These are phyloP conservation scores for Nicotiana knightiana DNA, from an alignment of 257 asterid species.

Conservation along the genomic window DNA sequence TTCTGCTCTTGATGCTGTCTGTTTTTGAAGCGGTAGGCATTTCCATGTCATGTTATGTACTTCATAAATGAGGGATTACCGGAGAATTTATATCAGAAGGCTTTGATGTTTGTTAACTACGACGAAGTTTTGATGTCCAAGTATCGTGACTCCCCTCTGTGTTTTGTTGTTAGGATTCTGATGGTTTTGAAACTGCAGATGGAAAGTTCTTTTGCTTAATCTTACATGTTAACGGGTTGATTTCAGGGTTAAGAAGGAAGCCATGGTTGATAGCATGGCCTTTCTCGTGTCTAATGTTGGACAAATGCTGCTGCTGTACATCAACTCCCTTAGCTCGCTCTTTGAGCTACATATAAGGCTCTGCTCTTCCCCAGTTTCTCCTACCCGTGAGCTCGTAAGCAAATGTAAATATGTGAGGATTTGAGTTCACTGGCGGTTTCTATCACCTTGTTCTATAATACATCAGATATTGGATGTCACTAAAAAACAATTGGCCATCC, in stretches of 20 bases:
- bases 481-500: neutral
- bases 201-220: neutral
- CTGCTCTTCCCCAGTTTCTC: neutral
- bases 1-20: too few relatives aligned
- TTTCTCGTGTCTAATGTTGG: neutral
- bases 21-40: too few relatives aligned
- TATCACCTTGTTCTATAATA: neutral
- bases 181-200: neutral
- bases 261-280: neutral
- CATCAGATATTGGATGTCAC: neutral
- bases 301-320: neutral
- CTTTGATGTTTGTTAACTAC: neutral
- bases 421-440: neutral
- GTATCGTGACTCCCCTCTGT: neutral
- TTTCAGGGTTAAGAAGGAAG: slow-evolving; percentile 4
- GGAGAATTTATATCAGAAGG: neutral
- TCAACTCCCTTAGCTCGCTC: neutral
- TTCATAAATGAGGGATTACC: neutral
- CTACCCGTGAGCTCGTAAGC: slow-evolving; percentile 16
- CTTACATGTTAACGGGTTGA: neutral
- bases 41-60: too few relatives aligned
- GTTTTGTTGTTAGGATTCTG: neutral
- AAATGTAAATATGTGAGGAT: slow-evolving; percentile 27
- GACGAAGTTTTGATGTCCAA: neutral
- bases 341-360: neutral